Conservation (phyloP, 2,329 filamentous ascomycete genomes). For the Beauveria bassiana region DNA sequence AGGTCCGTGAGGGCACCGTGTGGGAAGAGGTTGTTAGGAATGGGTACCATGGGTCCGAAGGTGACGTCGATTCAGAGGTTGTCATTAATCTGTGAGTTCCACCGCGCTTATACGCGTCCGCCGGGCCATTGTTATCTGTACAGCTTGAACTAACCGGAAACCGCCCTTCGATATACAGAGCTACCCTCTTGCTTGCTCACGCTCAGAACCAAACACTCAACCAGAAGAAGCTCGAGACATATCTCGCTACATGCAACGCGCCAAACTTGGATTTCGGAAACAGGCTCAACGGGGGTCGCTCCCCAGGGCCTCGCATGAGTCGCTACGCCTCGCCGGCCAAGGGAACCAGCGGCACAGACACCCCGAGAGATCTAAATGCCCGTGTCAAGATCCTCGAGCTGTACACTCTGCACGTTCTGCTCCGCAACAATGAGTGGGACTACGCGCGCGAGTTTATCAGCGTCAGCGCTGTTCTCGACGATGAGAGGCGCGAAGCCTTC, state of each 20-base stretch:
- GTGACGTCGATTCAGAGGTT: constrained; percentile 88
- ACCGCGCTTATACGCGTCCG: not conserved
- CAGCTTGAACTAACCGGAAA: constrained; percentile 8
- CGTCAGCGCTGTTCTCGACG: constrained; percentile 79
- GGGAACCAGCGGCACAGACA: constrained; percentile 61
- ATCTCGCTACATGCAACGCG: constrained; percentile 68
- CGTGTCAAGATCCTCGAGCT: constrained; percentile 89
- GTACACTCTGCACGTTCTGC: constrained; percentile 90
- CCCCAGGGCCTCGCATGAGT: constrained; percentile 27
- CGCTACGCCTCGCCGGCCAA: constrained; percentile 39
- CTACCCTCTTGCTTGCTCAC: constrained; percentile 85
- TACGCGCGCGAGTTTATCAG: constrained; percentile 88
- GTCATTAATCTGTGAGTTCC: constrained; percentile 70
- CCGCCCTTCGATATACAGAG: constrained; percentile 41
- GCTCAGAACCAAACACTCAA: constrained; percentile 76
- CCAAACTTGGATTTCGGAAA: constrained; percentile 66
- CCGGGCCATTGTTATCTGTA: not conserved
- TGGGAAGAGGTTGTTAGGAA: constrained; percentile 89
- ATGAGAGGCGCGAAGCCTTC: constrained; percentile 85
- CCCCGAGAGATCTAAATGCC: constrained; percentile 74
- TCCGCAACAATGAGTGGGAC: constrained; percentile 91
- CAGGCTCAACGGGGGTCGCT: constrained; percentile 45
- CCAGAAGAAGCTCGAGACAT: constrained; percentile 81
- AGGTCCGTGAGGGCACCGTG: constrained; percentile 81
- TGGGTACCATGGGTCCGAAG: constrained; percentile 82